Conservation (phyloP, 2,329 filamentous ascomycete species). For the Aureobasidium vineae region DNA sequence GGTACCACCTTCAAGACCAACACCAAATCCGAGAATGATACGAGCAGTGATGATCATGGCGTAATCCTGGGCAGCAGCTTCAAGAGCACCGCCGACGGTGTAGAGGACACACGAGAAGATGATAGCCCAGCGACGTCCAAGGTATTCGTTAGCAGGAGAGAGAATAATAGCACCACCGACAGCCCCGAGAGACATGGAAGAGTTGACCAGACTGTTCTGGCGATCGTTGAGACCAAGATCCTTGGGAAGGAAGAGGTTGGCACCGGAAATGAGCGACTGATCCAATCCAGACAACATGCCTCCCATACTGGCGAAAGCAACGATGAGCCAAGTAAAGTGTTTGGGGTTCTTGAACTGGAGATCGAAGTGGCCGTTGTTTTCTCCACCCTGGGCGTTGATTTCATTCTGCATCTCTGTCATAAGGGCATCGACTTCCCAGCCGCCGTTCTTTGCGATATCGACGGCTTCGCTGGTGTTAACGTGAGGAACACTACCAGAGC, state of each 20-base stretch:
- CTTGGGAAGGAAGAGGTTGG: constrained; percentile 63
- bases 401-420: constrained; percentile 45
- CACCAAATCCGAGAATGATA: constrained; percentile 67
- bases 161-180: constrained; percentile 68
- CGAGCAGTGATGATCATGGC: constrained; percentile 69
- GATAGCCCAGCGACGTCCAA: constrained; percentile 67
- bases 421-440: constrained; percentile 48
- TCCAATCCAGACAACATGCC: constrained; percentile 70
- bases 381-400: constrained; percentile 36
- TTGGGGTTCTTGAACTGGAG: constrained; percentile 61
- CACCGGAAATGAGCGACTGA: constrained; percentile 70
- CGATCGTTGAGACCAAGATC: constrained; percentile 55
- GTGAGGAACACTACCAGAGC: constrained; percentile 35
- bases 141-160: constrained; percentile 64
- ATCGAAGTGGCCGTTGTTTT: constrained; percentile 50
- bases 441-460: constrained; percentile 36
- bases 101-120: constrained; percentile 68
- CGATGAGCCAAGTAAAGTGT: constrained; percentile 66
- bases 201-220: constrained; percentile 66
- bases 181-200: constrained; percentile 69
- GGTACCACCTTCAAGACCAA: constrained; percentile 69
- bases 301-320: constrained; percentile 72
- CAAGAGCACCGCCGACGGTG: constrained; percentile 66
- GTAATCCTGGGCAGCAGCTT: constrained; percentile 66
- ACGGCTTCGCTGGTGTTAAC: constrained; percentile 37